Percentiles rank a stretch among this genome's conserved stretches.
These are phyloP conservation scores for Arabidopsis thaliana DNA, from an alignment of 345 rosid species.

Conservation along the genomic window DNA sequence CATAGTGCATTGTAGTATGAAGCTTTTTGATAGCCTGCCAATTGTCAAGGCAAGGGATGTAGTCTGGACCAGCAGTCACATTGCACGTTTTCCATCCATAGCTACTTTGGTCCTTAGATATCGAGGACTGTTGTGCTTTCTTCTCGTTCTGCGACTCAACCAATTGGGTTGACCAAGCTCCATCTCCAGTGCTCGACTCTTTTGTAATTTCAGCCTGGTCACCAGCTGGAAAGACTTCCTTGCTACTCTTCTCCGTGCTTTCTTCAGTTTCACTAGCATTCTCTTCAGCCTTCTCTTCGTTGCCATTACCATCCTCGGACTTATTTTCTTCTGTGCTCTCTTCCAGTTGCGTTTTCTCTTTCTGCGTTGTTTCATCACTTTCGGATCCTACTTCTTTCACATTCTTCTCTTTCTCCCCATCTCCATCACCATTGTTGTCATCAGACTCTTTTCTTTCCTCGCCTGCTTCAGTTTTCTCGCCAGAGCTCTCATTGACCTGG, in stretches of 20 bases:
- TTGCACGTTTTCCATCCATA: slow-evolving; percentile 84
- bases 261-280: slow-evolving; percentile 32
- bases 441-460: slow-evolving; percentile 44
- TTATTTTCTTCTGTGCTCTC: slow-evolving; percentile 50
- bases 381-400: slow-evolving; percentile 37
- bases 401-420: slow-evolving; percentile 44
- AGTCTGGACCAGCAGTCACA: slow-evolving; percentile 85
- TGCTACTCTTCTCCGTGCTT: slow-evolving; percentile 48
- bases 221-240: slow-evolving; percentile 49
- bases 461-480: slow-evolving; percentile 41
- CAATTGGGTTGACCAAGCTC: slow-evolving; percentile 77
- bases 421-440: slow-evolving; percentile 44
- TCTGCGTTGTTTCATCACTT: slow-evolving; percentile 44
- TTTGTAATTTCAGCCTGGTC: slow-evolving; percentile 63
- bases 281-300: slow-evolving; percentile 42
- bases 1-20: slow-evolving; percentile 67
- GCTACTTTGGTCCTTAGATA: slow-evolving; percentile 44
- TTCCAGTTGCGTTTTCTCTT: slow-evolving; percentile 42
- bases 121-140: slow-evolving; percentile 55
- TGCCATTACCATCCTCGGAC: slow-evolving; percentile 36
- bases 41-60: slow-evolving; percentile 97
- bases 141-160: slow-evolving; percentile 86
- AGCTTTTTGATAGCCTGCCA: slow-evolving; percentile 75
- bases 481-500: slow-evolving; percentile 44
- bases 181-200: slow-evolving; percentile 57